Evolutionary conservation across 257 asterid genomes (phyloP), one percentile per base, ranked within the genome.

Genomic region (Solanum dulcamara): DNA sequence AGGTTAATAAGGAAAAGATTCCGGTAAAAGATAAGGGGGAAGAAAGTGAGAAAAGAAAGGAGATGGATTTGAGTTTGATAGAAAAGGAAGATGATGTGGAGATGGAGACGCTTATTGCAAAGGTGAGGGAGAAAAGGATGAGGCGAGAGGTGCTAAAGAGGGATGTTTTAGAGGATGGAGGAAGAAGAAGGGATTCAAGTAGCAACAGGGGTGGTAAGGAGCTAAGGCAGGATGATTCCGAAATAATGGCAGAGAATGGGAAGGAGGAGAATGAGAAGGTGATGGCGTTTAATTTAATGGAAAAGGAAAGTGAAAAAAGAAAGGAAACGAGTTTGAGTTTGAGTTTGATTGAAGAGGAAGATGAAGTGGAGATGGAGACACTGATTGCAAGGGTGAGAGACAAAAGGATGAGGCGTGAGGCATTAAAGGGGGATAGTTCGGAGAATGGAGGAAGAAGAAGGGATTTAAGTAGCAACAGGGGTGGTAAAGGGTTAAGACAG

Each of bases 81-180:
- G 83, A 46, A 10, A 30, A 79, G 81, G 89, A 84, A 48, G 83
- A 71, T 75, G 77, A 86, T 33, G 88, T 59, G 81, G 83, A 62
- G 55, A 53, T 38, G 48, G 80, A 66, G 48, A 30, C 1, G 1
- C 81, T 57, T 51, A 81, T 74, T 11, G 84, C 85, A 35, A 53
- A 67, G 37, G 90, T 64, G 86, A 89, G 81, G 70, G 88, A 74
- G 38, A 86, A 42, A 72, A 87, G 87, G 86, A 84, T 59, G 84
- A 89, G 86, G 59, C 84, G 53, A 2, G 60, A 48, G 66, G 51
- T 35, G 10, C 22, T 67, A 80, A 59, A 81, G 83, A 80, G 81
- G n/a, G 85, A 40, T 42, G 35, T 28, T 15, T 26, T 59, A 46
- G 87, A 48, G 40, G 14, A 26, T 35, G 46, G 55, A n/a, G 55